Evolutionary conservation across 805 yeast species (phyloP).

Genomic region (Candida alai): DNA sequence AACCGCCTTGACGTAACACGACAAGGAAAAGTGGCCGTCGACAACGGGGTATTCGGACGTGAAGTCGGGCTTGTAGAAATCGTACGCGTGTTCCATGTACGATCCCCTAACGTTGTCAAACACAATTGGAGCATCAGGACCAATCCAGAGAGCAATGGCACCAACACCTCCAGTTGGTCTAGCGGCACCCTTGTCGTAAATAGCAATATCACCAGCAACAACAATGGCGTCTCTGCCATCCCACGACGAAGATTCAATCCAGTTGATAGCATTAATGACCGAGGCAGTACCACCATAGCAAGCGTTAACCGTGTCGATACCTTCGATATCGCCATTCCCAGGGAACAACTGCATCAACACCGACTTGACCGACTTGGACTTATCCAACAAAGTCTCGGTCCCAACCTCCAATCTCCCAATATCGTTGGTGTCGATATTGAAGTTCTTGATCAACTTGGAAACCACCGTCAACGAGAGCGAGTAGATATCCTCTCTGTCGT

Average conservation of each 20-base stretch:
- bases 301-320: conserved; percentile 93
- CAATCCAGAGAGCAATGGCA: conserved; percentile 88
- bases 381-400: conserved; percentile 94
- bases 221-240: conserved; percentile 98
- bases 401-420: conserved; percentile 98
- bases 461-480: conserved; percentile 90
- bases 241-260: conserved; percentile 96
- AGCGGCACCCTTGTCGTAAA: conserved; percentile 95
- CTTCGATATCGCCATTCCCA: conserved; percentile 88
- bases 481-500: conserved; percentile 96
- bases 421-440: conserved; percentile 72
- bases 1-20: conserved; percentile 91
- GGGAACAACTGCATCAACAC: conserved; percentile 92
- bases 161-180: conserved; percentile 99
- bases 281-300: conserved; percentile 99
- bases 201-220: conserved; percentile 96
- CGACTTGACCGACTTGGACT: conserved; percentile 94
- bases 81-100: conserved; percentile 95
- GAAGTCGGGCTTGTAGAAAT: conserved; percentile 97
- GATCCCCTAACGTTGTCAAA: conserved; percentile 88
- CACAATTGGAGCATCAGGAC: conserved; percentile 96
- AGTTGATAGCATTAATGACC: conserved; percentile 85
- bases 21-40: conserved; percentile 92
- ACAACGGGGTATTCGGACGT: conserved; percentile 95
- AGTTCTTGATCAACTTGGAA: conserved; percentile 70